phyloP scores from a whole-genome alignment of 1,139 yeast species.

The Yamadazyma buinensis region DNA sequence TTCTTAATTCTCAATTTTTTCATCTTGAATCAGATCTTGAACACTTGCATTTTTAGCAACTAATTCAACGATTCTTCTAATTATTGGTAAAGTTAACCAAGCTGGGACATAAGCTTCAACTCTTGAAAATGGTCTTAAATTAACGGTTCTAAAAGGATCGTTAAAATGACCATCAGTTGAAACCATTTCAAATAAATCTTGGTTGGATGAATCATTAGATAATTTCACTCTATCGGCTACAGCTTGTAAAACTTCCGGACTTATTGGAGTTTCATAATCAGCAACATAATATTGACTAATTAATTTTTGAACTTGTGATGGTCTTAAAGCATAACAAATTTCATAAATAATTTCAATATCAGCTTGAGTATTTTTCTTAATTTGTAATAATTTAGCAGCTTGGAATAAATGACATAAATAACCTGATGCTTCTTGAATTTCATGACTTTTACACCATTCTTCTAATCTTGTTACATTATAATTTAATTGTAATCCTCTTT shows the following conservation, averaged over 20 bases:
- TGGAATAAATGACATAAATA: slow-evolving; percentile 87
- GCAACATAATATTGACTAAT: slow-evolving; percentile 88
- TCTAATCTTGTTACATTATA: slow-evolving; percentile 95
- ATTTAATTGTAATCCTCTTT: slow-evolving; percentile 93
- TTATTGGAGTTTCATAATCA: slow-evolving; percentile 92
- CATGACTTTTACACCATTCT: slow-evolving; percentile 98
- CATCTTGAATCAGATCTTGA: slow-evolving; percentile 28
- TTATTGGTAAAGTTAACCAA: slow-evolving; percentile 83
- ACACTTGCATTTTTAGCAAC: slow-evolving; percentile 76
- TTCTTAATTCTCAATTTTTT: slow-evolving; percentile 9
- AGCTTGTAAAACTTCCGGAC: slow-evolving; percentile 75
- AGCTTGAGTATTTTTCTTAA: slow-evolving; percentile 83
- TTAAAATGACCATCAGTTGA: slow-evolving; percentile 80
- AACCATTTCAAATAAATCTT: slow-evolving; percentile 65
- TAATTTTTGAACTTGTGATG: slow-evolving; percentile 89
- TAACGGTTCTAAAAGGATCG: slow-evolving; percentile 84
- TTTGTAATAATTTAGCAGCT: slow-evolving; percentile 89
- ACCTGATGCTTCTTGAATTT: slow-evolving; percentile 84
- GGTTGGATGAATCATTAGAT: slow-evolving; percentile 53
- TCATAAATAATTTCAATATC: slow-evolving; percentile 93
- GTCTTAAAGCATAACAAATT: slow-evolving; percentile 90
- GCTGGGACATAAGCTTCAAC: slow-evolving; percentile 98
- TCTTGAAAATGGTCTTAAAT: slow-evolving; percentile 79
- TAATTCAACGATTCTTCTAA: slow-evolving; percentile 84
- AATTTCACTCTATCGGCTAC: slow-evolving; percentile 79